A percentile compares a stretch with the other conserved stretches of the same genome.
Evolutionary conservation across 2,329 filamentous ascomycete genomes (phyloP).

Genomic region (Botrytis fragariae): DNA sequence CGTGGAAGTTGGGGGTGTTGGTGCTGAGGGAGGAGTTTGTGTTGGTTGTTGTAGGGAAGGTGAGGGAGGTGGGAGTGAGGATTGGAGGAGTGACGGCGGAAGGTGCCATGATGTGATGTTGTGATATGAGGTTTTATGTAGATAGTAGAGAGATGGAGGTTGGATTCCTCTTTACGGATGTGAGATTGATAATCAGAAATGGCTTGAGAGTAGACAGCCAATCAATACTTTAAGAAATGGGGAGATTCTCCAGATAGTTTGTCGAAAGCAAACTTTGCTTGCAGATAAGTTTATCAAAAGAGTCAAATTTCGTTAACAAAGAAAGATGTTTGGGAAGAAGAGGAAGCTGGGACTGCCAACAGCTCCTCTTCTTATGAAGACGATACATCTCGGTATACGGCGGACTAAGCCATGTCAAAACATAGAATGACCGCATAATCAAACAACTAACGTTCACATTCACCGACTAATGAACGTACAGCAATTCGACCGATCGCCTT

Average conservation of each 20-base stretch:
- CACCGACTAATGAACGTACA: conserved; percentile 8
- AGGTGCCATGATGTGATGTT: conserved; percentile 29
- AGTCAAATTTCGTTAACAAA: not conserved
- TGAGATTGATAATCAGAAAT: not conserved
- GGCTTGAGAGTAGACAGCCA: not conserved
- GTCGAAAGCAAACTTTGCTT: conserved; percentile 7
- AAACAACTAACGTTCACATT: not conserved
- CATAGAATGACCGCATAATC: conserved; percentile 3
- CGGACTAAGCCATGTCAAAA: not conserved
- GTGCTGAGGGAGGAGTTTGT: conserved; percentile 8
- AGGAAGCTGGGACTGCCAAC: not conserved
- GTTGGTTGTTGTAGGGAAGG: conserved; percentile 36
- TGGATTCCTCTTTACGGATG: conserved; percentile 11
- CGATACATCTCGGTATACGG: conserved; percentile 1
- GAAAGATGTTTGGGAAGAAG: not conserved
- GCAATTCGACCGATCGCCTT: not conserved
- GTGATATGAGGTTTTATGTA: not conserved
- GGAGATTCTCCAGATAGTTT: not conserved
- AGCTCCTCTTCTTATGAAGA: conserved; percentile 4
- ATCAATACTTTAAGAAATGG: not conserved
- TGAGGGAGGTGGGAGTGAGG: conserved; percentile 35
- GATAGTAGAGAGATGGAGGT: not conserved
- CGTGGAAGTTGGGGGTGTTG: conserved; percentile 60
- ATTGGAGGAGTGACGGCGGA: conserved; percentile 24
- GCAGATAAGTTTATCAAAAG: not conserved